Conservation (phyloP, 2,329 filamentous ascomycete genomes). For the Sporothrix humicola region DNA sequence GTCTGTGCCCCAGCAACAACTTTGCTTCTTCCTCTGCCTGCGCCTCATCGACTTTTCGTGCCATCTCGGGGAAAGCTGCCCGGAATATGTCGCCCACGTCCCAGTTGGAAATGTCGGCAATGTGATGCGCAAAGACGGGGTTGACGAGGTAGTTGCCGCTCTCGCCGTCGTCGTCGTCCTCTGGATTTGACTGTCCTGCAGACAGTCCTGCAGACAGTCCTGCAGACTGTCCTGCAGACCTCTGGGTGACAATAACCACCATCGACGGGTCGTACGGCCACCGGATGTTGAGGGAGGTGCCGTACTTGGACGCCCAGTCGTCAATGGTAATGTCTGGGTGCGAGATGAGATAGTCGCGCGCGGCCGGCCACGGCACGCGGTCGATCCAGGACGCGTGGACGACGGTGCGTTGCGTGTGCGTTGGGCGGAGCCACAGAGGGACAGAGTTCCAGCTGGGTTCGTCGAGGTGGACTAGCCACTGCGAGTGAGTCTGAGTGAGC, state of each 20-base stretch:
- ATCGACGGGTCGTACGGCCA: constrained; percentile 24
- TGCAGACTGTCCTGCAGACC: background rate
- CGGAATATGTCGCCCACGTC: constrained; percentile 7
- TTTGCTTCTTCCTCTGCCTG: background rate
- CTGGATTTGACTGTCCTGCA: no score
- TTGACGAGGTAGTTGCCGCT: constrained; percentile 11
- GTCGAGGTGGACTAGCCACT: constrained; percentile 23
- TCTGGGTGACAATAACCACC: background rate
- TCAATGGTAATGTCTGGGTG: constrained; percentile 11
- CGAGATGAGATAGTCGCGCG: background rate
- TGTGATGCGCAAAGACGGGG: constrained; percentile 19
- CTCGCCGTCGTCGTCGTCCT: background rate
- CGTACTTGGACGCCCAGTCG: background rate
- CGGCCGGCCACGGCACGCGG: constrained; percentile 17
- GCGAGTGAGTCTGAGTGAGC: background rate
- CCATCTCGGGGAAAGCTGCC: constrained; percentile 1
- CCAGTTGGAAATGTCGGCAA: constrained; percentile 16
- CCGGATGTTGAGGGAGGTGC: background rate
- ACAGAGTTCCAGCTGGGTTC: constrained; percentile 19
- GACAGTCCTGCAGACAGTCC: no score
- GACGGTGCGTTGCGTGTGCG: constrained; percentile 8
- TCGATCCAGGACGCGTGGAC: constrained; percentile 18
- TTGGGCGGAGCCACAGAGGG: constrained; percentile 13
- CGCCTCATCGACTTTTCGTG: background rate
- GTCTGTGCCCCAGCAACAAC: no score